Conservation (phyloP, 495 filamentous ascomycete species). For the Echria macrotheca region DNA sequence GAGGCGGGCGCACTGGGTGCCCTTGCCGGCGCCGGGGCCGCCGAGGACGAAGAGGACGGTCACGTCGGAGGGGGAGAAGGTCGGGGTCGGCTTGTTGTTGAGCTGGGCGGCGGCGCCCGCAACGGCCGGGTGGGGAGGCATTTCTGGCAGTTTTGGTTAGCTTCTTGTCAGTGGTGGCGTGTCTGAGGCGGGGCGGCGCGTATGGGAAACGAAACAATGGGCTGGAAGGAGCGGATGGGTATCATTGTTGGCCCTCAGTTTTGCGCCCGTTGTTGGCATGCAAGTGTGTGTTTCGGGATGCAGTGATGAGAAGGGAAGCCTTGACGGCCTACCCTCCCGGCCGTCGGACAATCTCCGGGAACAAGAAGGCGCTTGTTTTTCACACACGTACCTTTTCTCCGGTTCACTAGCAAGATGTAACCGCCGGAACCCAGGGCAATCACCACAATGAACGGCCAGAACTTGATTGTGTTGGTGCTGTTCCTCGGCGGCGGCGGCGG, state of each 20-base stretch:
- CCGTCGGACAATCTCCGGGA: neutral
- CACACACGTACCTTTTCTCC: slow-evolving; percentile 20
- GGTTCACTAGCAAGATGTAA: slow-evolving; percentile 41
- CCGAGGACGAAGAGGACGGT: slow-evolving; percentile 86
- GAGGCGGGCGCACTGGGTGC: slow-evolving; percentile 83
- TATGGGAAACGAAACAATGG: neutral
- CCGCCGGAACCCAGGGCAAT: slow-evolving; percentile 41
- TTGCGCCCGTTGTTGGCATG: no score
- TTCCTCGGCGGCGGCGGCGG: slow-evolving; percentile 24
- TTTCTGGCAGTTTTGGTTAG: neutral
- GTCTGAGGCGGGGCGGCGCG: no score
- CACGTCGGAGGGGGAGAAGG: slow-evolving; percentile 73
- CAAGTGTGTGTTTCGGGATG: no score
- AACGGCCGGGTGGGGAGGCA: slow-evolving; percentile 11
- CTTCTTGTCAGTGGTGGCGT: neutral
- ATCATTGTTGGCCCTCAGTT: no score
- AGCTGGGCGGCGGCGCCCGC: slow-evolving; percentile 38
- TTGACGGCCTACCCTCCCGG: no score
- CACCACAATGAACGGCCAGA: slow-evolving; percentile 46
- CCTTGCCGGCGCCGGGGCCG: slow-evolving; percentile 73
- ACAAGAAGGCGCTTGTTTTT: neutral
- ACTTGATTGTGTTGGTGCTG: slow-evolving; percentile 33
- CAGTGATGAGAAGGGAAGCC: no score
- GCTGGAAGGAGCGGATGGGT: no score
- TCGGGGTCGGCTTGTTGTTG: slow-evolving; percentile 54